phyloP scores from a whole-genome alignment of 2,329 filamentous ascomycete genomes.

The Clarireedia paspali region DNA sequence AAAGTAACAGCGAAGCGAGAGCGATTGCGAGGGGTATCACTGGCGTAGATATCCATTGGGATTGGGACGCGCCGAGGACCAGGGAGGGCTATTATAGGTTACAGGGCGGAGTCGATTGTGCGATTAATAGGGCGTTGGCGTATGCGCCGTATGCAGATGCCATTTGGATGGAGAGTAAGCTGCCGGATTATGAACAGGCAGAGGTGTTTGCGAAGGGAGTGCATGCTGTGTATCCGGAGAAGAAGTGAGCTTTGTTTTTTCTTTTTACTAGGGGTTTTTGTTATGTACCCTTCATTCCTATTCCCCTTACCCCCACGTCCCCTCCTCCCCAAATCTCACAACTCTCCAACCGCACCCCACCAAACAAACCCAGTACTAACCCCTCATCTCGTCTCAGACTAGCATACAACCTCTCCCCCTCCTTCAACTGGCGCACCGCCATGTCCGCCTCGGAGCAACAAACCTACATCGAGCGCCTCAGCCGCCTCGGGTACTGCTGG shows the following conservation, averaged over 20 bases:
- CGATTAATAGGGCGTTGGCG: slow-evolving; percentile 81
- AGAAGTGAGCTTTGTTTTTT: slow-evolving; percentile 46
- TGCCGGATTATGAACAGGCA: slow-evolving; percentile 86
- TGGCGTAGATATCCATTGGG: slow-evolving; percentile 77
- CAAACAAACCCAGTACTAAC: no score
- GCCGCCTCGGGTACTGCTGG: slow-evolving; percentile 91
- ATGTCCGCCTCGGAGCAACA: slow-evolving; percentile 90
- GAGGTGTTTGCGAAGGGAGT: slow-evolving; percentile 90
- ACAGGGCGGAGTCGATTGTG: slow-evolving; percentile 83
- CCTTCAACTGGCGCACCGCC: slow-evolving; percentile 99
- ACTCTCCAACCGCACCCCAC: no score
- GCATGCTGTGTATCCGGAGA: slow-evolving; percentile 89
- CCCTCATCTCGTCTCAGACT: slow-evolving; percentile 36
- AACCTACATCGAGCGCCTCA: slow-evolving; percentile 92
- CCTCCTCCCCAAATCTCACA: no score
- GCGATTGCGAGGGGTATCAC: slow-evolving; percentile 70
- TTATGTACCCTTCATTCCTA: no score
- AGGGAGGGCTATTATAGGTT: slow-evolving; percentile 94
- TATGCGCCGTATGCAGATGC: slow-evolving; percentile 91
- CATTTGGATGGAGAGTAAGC: slow-evolving; percentile 99
- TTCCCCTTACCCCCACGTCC: no score
- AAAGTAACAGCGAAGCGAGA: slow-evolving; percentile 76
- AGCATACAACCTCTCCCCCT: slow-evolving; percentile 95
- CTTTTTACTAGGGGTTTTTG: no score
- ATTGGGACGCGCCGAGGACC: slow-evolving; percentile 92